Evolutionary conservation across 2,329 filamentous ascomycete species (phyloP), one percentile per base, ranked within the genome.

Genomic region (Orbilia brochopaga): DNA sequence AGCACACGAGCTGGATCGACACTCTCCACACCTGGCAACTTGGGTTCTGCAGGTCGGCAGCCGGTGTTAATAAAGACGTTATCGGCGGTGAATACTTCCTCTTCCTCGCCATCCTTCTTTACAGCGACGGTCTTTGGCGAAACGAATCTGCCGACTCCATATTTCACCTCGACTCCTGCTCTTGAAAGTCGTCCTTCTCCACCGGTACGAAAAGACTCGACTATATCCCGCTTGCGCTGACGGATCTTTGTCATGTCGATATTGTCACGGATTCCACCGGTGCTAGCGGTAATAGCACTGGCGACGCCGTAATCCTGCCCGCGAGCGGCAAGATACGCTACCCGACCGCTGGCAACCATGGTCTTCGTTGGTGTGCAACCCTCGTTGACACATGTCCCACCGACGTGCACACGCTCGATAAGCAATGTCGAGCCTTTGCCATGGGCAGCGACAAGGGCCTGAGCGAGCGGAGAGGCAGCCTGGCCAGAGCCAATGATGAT

Each of bases 331-430:
- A 84, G 69, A 74, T 85, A 81, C 1, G 83, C 83, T 1, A 81
- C 80, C 2, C 83, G 78, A 0, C 83, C 84, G 19, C 82, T 83
- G 1, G 84, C 81, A 54, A 86, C 82, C 80, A 86, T 82, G 7
- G 84, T 85, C 76, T 85, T 86, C 19, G 84, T 85, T 0, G 84
- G 84, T 10, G 84, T 85, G 74, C 84, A 85, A 2, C 84, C 84
- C 70, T 83, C 83, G 63, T 85, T 85, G 60, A 85, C 78, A 73
- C 83, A 85, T 63, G 81, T 83, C 10, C 83, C 84, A n/a, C 82
- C 83, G 1, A 85, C 78, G 59, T 83, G 80, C 0, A 78, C 69
- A n/a, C 80, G 78, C 74, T 85, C 84, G 57, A 85, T 78, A 24
- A 85, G 77, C 4, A 80, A 80, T 0, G 82, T 82, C n/a, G 65